Evolutionary conservation across 306 rosid species (phyloP).

Genomic region (Quercus rubra): DNA sequence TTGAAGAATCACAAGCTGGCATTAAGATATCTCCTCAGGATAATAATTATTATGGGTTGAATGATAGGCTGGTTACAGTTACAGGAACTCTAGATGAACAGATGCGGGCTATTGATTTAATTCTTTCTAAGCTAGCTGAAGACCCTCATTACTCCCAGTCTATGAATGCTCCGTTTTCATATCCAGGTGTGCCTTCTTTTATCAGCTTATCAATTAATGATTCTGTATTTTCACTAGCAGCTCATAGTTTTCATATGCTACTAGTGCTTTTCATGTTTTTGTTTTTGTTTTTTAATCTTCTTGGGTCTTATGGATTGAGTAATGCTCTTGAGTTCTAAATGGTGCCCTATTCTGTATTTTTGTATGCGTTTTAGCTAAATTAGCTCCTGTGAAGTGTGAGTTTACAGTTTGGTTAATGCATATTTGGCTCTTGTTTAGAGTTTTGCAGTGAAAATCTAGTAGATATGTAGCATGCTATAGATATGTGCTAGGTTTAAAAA

Average conservation of each 20-base stretch:
- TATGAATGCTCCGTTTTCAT: slow-evolving; percentile 89
- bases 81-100: slow-evolving; percentile 94
- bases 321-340: background rate
- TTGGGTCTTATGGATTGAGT: background rate
- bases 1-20: slow-evolving; percentile 97
- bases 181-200: slow-evolving; percentile 66
- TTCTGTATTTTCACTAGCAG: background rate
- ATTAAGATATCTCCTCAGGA: slow-evolving; percentile 99
- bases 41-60: slow-evolving; percentile 82
- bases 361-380: background rate
- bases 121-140: slow-evolving; percentile 86
- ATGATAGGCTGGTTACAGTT: slow-evolving; percentile 91
- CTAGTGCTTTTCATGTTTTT: background rate
- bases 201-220: background rate
- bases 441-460: background rate
- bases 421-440: background rate
- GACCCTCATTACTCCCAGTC: slow-evolving; percentile 92
- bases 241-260: background rate
- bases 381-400: background rate
- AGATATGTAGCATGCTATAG: background rate
- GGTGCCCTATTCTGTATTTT: background rate
- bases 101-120: slow-evolving; percentile 82
- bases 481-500: background rate
- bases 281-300: background rate
- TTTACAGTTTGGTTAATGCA: background rate